A percentile compares a stretch with the other conserved stretches of the same genome.
phyloP scores from a whole-genome alignment of 2,329 filamentous ascomycete species.

The Fusarium sp. region DNA sequence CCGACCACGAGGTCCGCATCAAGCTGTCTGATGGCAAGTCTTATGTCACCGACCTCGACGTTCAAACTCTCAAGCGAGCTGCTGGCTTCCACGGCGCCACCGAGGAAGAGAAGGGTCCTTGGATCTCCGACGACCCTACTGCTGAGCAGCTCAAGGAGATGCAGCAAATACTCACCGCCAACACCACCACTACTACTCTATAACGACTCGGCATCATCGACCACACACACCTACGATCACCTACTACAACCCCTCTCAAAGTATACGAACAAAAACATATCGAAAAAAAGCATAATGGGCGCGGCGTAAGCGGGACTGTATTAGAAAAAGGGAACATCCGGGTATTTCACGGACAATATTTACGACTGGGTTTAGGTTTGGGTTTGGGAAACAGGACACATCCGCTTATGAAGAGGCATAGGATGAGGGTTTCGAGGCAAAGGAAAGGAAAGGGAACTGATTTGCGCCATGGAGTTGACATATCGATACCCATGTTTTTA shows the following conservation, averaged over 20 bases:
- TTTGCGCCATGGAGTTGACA: constrained; percentile 43
- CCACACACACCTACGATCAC: constrained; percentile 1
- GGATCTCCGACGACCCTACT: constrained; percentile 78
- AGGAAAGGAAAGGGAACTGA: constrained; percentile 14
- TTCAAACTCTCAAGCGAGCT: constrained; percentile 89
- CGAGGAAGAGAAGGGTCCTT: constrained; percentile 86
- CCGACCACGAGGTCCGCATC: constrained; percentile 92
- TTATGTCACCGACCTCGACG: constrained; percentile 93
- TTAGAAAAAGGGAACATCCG: constrained; percentile 32
- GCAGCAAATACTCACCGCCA: constrained; percentile 59
- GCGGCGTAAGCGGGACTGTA: constrained; percentile 44
- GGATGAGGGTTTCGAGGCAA: constrained; percentile 17
- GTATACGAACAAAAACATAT: constrained; percentile 28
- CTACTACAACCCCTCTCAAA: constrained; percentile 1
- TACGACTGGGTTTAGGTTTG: constrained; percentile 4
- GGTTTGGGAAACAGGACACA: constrained; percentile 20
- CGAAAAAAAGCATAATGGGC: constrained; percentile 42
- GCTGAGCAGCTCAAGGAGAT: constrained; percentile 69
- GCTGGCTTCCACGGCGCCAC: constrained; percentile 83
- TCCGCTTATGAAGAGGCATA: constrained; percentile 13
- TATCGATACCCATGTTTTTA: constrained; percentile 46
- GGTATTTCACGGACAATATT: constrained; percentile 11
- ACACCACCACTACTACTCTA: constrained; percentile 28
- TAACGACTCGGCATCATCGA: constrained; percentile 17
- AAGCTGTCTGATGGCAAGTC: constrained; percentile 77